Evolutionary conservation across 2,329 filamentous ascomycete genomes (phyloP), one percentile per base, ranked within the genome.

Genomic region (Xylaria sp.): DNA sequence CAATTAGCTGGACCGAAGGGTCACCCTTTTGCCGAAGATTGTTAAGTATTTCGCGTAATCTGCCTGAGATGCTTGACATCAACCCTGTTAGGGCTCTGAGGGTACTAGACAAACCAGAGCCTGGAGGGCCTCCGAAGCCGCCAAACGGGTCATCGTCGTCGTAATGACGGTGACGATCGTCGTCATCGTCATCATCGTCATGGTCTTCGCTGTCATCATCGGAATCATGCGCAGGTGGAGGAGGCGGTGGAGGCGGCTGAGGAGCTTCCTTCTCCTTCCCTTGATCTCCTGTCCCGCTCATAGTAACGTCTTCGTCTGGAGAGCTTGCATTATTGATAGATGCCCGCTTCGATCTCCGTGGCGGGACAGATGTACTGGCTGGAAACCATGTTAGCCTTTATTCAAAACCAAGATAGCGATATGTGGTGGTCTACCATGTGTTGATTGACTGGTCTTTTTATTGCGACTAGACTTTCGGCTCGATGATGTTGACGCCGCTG

Each of bases 31-130:
- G 90, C 72, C 91, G 91, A 66, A 99, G 83, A 74, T 91, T 93
- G 80, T 82, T 86, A 69, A 95, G 82, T 60, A 94, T 91, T 68
- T 93, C 92, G 65, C 95, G 89, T 59, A 99, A 84, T 72, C 94
- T 90, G 47, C 90, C 87, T 25, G 93, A 91, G 67, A 95, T 90
- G 47, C 94, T 92, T 2, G 93, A 92, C 88, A 98, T 95, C 87
- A 97, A 97, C 71, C 94, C 94, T 62, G 90, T 97, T 72, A 99
- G 83, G 21, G 94, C 94, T 78, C 95, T 87, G 21, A 99, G 86
- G 16, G 94, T 97, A 76, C 85, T 92, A 6, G 93, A 93, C 32
- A 98, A 83, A 21, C 90, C 89, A 62, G 89, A 85, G 18, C 89
- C 86, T 10, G 87, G 84, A 65, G 87, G 86, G 50, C 91, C 89